Base-by-base conservation (phyloP, 768 basidiomycete genomes). In the Boletus reticuloceps region DNA sequence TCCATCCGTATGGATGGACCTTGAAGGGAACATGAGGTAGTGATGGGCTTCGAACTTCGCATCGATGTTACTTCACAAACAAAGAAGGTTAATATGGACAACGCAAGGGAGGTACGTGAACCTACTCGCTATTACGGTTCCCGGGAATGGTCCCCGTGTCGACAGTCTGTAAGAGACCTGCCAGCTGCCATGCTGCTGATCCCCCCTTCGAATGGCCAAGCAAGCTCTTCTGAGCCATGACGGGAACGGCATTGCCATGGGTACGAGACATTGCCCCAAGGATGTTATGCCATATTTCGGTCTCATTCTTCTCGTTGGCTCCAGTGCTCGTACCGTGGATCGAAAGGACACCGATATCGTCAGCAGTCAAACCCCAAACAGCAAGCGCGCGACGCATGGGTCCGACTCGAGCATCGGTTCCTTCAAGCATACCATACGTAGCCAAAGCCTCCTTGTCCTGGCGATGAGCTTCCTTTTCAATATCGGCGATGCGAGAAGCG, bases 131-230 rank as follows among this genome's bases (percentile, higher is more conserved):
- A 70, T 96, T 98, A 61, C 93, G 85, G 71, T 98, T 98, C 40
- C 94, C 95, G 8, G 97, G 95, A 59, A 99, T 80, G 59, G 96
- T 81, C 50, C 95, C 97, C 43, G 85, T 84, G 59, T 78, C 80
- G 58, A 99, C 80, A 12, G 86, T 85, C 71, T 99, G 94, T 51
- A 94, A 73, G 52, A 98, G 79, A 62, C 97, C 97, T 64, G 86
- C 88, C 81, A 97, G 84, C 75, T 94, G 92, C 96, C 94, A 98
- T 2, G 94, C 91, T 51, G 96, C 96, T n/a, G 97, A 92, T 57
- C 96, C 97, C 72, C 97, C 97, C 80, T 99, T 99, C 12, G 96
- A 88, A 69, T 99, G 96, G 57, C 97, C 97, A 31, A 96, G 88
- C 47, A 99, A 80, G 71, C 89, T 93, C 82, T 99, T 99, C 74